Conservation (phyloP, 129 eudicot genomes). For the Pulicaria dysenterica region DNA sequence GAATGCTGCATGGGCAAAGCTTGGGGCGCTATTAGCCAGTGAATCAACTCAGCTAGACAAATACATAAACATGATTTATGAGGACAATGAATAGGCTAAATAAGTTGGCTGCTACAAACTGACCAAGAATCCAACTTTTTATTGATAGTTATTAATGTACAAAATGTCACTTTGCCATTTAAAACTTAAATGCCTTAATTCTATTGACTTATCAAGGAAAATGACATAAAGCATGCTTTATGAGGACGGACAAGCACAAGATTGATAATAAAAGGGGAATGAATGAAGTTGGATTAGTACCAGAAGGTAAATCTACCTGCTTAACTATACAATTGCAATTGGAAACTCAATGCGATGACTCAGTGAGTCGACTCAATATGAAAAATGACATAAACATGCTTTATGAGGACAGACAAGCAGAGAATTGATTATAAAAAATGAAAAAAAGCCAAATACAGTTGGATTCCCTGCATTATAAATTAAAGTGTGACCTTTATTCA, state of each 20-base stretch:
- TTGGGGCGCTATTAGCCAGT: background rate
- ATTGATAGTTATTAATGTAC: background rate
- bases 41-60: constrained; percentile 22
- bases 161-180: constrained; percentile 5
- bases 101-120: background rate
- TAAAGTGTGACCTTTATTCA: constrained; percentile 34
- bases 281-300: too few relatives aligned
- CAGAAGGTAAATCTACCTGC: background rate
- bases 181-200: constrained; percentile 10
- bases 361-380: constrained; percentile 23
- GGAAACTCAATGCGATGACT: constrained; percentile 12
- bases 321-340: background rate
- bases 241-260: constrained; percentile 30
- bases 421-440: constrained; percentile 21
- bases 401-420: constrained; percentile 31
- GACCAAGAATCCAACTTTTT: background rate
- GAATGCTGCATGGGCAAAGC: background rate
- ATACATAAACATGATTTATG: constrained; percentile 2
- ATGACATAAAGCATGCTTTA: constrained; percentile 25
- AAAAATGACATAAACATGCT: constrained; percentile 31
- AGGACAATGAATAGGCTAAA: background rate
- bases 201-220: constrained; percentile 5
- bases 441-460: constrained; percentile 36
- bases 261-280: constrained; percentile 7
- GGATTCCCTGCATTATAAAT: constrained; percentile 30